Evolutionary conservation across 2,329 filamentous ascomycete species (phyloP), one percentile per base, ranked within the genome.

Genomic region (Monosporascus cannonballus): DNA sequence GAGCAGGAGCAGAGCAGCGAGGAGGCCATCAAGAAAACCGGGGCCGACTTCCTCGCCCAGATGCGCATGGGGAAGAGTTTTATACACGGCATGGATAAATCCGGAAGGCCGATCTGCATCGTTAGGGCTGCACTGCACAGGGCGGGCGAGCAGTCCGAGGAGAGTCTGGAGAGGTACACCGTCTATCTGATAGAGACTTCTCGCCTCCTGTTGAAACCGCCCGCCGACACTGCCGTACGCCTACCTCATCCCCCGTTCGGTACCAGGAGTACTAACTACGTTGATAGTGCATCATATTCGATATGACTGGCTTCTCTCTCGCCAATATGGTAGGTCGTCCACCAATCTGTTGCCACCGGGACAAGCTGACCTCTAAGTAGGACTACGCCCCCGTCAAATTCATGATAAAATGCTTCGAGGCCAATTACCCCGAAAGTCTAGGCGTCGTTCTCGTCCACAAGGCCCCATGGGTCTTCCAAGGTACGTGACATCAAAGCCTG

Each of bases 351-450:
- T 18, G 8, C 3, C 7, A 20, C n/a, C 6, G 38, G 14, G 14
- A 25, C 9, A 58, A 51, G 37, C 63, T 65, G 37, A 69, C 53
- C 36, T 41, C 15, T 15, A 18, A 30, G 14, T 52, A 87, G 84
- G 94, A 99, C 70, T 97, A 97, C 69, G 83, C 89, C 0, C 93
- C 94, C 1, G 90, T 99, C 53, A 99, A 96, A 66, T 99, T 97
- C 73, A 96, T 99, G 87, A 96, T 99, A 71, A 96, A 96, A 71
- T 96, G 92, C 70, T 99, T 99, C 67, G 94, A 99, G 74, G 94
- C 94, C 55, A 97, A 99, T 69, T 99, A 97, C 63, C 94, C 94
- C 1, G 94, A 99, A 70, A 93, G 85, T 47, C 79, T 99, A 1
- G 94, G 93, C 27, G 81, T 87, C 2, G 90, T 97, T 3, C 80